phyloP scores from a whole-genome alignment of 768 basidiomycete genomes.

The Cytidiella melzeri region DNA sequence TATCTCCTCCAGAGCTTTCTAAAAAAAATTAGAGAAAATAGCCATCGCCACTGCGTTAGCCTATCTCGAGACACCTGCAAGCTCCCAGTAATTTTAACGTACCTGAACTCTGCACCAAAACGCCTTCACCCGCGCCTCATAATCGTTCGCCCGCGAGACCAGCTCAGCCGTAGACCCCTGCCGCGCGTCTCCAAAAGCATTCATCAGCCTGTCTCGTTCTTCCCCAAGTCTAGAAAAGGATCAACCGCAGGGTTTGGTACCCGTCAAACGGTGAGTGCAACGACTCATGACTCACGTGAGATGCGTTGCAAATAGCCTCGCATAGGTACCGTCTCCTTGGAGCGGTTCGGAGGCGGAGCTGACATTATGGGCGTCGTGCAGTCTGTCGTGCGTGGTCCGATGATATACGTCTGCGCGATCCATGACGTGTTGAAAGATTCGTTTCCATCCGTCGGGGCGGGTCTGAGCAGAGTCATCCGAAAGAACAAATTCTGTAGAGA shows the following conservation, averaged over 20 bases:
- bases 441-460: conserved; percentile 1
- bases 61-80: background rate
- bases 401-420: conserved; percentile 8
- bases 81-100: background rate
- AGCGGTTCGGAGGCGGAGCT: too few species aligned
- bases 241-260: background rate
- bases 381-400: background rate
- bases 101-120: background rate
- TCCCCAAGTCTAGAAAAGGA: background rate
- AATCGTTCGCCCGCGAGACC: background rate
- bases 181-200: background rate
- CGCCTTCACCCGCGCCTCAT: background rate
- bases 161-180: background rate
- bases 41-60: background rate
- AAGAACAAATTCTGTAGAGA: too few species aligned
- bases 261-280: background rate
- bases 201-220: conserved; percentile 1
- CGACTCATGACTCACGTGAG: conserved; percentile 1
- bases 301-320: background rate
- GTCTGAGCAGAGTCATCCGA: too few species aligned
- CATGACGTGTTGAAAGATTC: conserved; percentile 5
- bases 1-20: background rate
- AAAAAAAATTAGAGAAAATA: too few species aligned
- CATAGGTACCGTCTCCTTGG: background rate
- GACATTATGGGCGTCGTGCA: conserved; percentile 3